Evolutionary conservation across 768 basidiomycete genomes (phyloP), one percentile per base, ranked within the genome.

Genomic region (Lanmaoa pseudosensibilis): DNA sequence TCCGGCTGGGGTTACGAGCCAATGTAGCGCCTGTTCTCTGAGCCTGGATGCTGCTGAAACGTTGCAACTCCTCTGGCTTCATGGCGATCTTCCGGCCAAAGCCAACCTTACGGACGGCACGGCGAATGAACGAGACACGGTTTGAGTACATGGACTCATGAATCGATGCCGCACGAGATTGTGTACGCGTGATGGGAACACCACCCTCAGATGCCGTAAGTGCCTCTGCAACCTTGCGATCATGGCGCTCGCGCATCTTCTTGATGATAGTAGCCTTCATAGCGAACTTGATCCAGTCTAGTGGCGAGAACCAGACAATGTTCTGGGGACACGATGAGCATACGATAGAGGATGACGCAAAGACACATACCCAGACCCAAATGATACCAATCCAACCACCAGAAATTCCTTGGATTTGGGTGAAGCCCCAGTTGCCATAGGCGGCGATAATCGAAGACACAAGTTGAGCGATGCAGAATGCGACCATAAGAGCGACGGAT

Each of bases 301-400:
- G 86, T 50, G 96, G 96, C 62, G 91, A 71, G 83, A 95, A 98
- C 95, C 96, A 96, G 54, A 95, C 65, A 61, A 97, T 90, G 78
- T 98, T 90, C 94, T 94, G 67, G 15, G 3, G 2, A 25, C 16
- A 16, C 13, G 10, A 57, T 69, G 11, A 73, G 60, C 23, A 45
- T 43, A 12, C 18, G 30, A 39, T 11, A 9, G 37, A 15, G 32
- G 46, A 27, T 37, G 21, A 23, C 32, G 18, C 41, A 10, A 40
- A 46, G 0, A 6, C 12, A 82, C 88, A 40, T 77, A 92, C 92
- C 92, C 92, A 94, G 62, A 95, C 82, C 95, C 95, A 98, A 56
- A 96, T 82, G 62, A 98, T 94, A 76, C 95, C 96, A 62, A 98
- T 92, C 95, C 95, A 98, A 27, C 87, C 90, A 69, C 91, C 95